Evolutionary conservation across 2,329 filamentous ascomycete species (phyloP).

Genomic region (Alternaria gansuensis): DNA sequence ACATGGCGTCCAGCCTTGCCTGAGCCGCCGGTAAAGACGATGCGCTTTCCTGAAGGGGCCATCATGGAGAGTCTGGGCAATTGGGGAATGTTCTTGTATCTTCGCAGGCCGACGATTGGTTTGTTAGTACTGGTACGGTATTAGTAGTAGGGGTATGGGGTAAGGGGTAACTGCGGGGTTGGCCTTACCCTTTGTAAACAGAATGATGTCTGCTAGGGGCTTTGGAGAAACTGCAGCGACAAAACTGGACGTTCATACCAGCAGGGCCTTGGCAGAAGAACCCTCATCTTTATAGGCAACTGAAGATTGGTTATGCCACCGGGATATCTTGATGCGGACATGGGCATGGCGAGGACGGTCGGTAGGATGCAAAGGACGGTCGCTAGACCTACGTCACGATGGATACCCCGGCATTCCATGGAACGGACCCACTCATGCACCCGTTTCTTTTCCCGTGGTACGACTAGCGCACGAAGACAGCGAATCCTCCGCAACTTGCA

Average conservation of each 20-base stretch:
- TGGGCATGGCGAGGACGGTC: constrained; percentile 17
- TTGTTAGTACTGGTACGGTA: not conserved
- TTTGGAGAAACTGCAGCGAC: not conserved
- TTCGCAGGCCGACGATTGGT: not conserved
- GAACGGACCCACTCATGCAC: constrained; percentile 19
- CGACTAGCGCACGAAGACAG: constrained; percentile 18
- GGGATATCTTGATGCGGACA: constrained; percentile 21
- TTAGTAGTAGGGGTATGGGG: not conserved
- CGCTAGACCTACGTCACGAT: constrained; percentile 35
- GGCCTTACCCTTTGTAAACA: not conserved
- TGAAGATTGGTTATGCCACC: constrained; percentile 17
- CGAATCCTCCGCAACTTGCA: constrained; percentile 12
- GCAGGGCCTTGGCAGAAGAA: not conserved
- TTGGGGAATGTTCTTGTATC: not conserved
- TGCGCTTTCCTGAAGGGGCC: constrained; percentile 51
- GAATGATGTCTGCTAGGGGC: not conserved
- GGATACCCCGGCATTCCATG: constrained; percentile 16
- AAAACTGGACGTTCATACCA: not conserved
- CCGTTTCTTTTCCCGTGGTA: constrained; percentile 12
- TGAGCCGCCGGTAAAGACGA: constrained; percentile 60
- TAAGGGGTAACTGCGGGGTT: constrained; percentile 11
- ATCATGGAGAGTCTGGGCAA: constrained; percentile 20
- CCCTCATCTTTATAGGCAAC: constrained; percentile 16
- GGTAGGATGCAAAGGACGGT: constrained; percentile 13
- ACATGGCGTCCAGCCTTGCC: constrained; percentile 63